Base-by-base conservation (phyloP, 768 basidiomycete species). In the Mycena chlorophos region DNA sequence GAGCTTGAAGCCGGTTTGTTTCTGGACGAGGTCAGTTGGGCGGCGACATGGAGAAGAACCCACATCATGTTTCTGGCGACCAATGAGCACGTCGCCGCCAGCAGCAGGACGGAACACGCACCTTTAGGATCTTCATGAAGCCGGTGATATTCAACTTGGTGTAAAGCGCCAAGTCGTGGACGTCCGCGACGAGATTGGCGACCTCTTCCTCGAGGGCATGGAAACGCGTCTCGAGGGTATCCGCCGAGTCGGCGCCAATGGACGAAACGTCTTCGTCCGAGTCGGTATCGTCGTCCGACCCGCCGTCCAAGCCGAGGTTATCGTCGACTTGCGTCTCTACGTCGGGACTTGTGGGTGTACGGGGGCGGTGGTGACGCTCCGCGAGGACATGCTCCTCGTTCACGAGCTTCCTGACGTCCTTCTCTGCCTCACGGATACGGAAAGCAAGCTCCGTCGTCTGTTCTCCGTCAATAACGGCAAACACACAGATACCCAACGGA, bases 61-160 rank as follows among this genome's bases (percentile, higher is more conserved):
- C 64, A 94, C 93, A 69, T 97, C 94, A 69, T 98, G 94, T 88
- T 98, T 98, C 89, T 93, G 58, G 26, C 43, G 43, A 27, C 12
- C 13, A 37, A 26, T 26, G 16, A 3, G 17, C 39, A 27, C 42
- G 17, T 52, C 26, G 13, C 51, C 40, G 62, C 48, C 30, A 46
- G 38, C 17, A 27, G 48, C 27, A 16, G 27, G 5, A n/a, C n/a
- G 20, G 23, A 45, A 45, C 13, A 70, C 71, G 45, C 56, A 88
- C 90, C 82, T 98, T 98, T 58, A 98, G 78, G 58, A 98, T 98
- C 75, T 99, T 99, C 80, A 98, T 89, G 70, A 99, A 99, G 10
- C 97, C 97, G 1, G 97, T 98, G 66, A 98, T 94, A 69, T 98
- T 98, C 52, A 98, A 83, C 69, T 98, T 98, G 3, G 96, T 95